Base-by-base conservation (phyloP, 768 basidiomycete genomes). In the Candolleomyces aberdarensis region DNA sequence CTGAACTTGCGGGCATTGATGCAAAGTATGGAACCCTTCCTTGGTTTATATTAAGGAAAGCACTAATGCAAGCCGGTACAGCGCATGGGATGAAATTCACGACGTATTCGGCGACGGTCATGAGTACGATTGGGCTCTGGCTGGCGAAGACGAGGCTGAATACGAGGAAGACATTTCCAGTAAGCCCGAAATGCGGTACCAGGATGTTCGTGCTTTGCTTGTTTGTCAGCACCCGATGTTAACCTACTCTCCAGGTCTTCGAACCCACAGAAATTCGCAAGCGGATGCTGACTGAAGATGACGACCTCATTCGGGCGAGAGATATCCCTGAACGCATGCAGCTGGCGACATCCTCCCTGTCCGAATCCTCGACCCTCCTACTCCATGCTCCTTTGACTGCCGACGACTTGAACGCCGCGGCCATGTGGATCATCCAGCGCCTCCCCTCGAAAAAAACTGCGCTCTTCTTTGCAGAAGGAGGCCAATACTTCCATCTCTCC, bases 321-420 rank as follows among this genome's bases (percentile, higher is more conserved):
- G 97, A 98, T 74, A 85, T 92, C 41, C 97, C 97, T 1, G 97
- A 99, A 71, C 89, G 97, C 52, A 94, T 96, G 90, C 95, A 96
- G 72, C 83, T 98, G 19, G 85, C 88, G 14, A 90, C 87, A 20
- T 93, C 91, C 20, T 90, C 94, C 0, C 75, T 97, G n/a, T 92
- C 92, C 1, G 72, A 78, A 31, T 81, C 81, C 26, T 80, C 90
- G 2, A 82, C 82, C 4, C 74, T 88, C 53, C 85, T 86, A 39
- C 70, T 84, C 9, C 84, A 87, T 65, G 80, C 81, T 49, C 80
- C 84, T 39, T 80, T 93, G 63, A 84, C 85, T 7, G 85, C 88
- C 64, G 82, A 83, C 22, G 92, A 97, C 62, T 75, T 96, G 17
- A 82, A 84, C 57, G 87, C 85, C 54, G 96, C 96, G 5, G 88